Evolutionary conservation across 73 alveolate species (phyloP).

Genomic region (Tetrahymena elliotti): DNA sequence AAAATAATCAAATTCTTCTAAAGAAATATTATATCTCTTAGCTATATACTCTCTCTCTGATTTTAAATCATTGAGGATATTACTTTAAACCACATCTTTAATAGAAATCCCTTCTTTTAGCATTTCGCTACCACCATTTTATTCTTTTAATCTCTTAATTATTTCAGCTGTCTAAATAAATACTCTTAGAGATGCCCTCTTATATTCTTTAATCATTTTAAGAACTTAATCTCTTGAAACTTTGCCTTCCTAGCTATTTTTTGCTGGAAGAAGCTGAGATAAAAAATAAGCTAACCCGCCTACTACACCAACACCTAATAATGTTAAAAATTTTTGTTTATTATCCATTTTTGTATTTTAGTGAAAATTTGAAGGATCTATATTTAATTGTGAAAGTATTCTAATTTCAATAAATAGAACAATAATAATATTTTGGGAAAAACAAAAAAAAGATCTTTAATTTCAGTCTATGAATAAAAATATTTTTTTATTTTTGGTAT

Average conservation of each 20-base stretch:
- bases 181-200: neutral
- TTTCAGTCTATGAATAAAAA: too few relatives aligned
- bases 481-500: too few relatives aligned
- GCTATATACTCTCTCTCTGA: neutral
- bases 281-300: neutral
- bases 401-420: too few relatives aligned
- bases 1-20: neutral
- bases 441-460: too few relatives aligned
- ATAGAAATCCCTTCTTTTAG: neutral
- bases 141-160: neutral
- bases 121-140: neutral
- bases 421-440: too few relatives aligned
- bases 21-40: neutral
- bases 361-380: too few relatives aligned
- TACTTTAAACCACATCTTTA: neutral
- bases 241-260: neutral
- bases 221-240: neutral
- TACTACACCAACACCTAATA: neutral
- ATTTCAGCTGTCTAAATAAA: neutral
- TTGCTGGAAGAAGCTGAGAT: neutral
- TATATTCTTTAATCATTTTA: neutral
- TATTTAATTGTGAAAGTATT: too few relatives aligned
- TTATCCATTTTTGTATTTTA: neutral
- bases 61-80: neutral
- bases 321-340: neutral